phyloP scores from a whole-genome alignment of 2,329 filamentous ascomycete genomes.

The Monosporascus sp. region DNA sequence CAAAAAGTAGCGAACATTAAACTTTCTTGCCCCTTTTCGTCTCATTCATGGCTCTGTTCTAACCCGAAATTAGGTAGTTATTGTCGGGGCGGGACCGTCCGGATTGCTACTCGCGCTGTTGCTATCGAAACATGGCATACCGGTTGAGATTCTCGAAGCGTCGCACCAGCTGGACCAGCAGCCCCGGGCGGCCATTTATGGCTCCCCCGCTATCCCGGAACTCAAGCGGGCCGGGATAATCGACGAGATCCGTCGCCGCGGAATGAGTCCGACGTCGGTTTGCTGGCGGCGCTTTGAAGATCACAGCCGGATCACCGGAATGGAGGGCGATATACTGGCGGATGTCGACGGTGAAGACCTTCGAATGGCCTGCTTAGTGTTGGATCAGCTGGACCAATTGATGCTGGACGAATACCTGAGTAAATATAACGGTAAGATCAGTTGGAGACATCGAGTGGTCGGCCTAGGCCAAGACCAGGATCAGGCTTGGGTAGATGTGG shows the following conservation, averaged over 20 bases:
- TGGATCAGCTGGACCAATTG: conserved; percentile 37
- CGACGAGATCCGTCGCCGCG: conserved; percentile 29
- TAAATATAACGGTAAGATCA: conserved; percentile 29
- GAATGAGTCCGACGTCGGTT: conserved; percentile 33
- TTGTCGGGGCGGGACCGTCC: conserved; percentile 45
- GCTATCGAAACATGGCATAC: conserved; percentile 46
- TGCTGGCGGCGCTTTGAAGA: conserved; percentile 33
- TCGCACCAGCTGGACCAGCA: conserved; percentile 49
- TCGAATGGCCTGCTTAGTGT: conserved; percentile 33
- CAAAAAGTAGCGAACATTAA: too few relatives aligned
- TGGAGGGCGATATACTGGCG: conserved; percentile 27
- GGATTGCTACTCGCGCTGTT: conserved; percentile 46
- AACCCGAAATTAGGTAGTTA: conserved; percentile 28
- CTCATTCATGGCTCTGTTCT: too few relatives aligned
- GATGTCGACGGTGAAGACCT: conserved; percentile 34
- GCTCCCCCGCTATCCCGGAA: conserved; percentile 51
- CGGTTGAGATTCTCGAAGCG: conserved; percentile 50
- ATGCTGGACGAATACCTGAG: conserved; percentile 35
- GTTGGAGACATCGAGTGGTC: conserved; percentile 43
- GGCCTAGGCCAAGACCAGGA: conserved; percentile 40
- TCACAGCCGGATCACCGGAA: conserved; percentile 29
- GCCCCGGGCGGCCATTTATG: conserved; percentile 59
- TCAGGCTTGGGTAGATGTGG: conserved; percentile 39
- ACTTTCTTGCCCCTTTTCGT: too few relatives aligned
- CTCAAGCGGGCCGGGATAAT: conserved; percentile 55